Conservation (phyloP, 305 asterid genomes). For the Fraxinus greggii region DNA sequence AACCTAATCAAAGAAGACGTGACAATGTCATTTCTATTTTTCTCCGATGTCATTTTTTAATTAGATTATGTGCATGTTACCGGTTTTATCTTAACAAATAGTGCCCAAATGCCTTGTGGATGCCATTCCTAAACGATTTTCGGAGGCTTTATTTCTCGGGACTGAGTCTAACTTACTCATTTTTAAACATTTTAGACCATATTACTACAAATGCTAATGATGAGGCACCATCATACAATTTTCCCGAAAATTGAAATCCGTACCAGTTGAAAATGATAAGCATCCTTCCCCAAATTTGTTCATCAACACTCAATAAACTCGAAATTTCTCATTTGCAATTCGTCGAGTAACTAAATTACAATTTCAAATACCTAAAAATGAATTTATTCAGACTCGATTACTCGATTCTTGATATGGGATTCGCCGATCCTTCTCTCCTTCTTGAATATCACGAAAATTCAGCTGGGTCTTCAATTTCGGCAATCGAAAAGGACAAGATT, state of each 20-base stretch:
- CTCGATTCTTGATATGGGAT: conserved; percentile 46
- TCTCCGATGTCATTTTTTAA: too few relatives aligned
- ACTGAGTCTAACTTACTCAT: not conserved
- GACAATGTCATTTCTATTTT: too few relatives aligned
- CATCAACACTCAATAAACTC: not conserved
- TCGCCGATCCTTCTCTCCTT: conserved; percentile 36
- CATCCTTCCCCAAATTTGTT: not conserved
- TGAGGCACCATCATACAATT: too few relatives aligned
- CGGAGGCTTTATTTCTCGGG: not conserved
- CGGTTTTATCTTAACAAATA: too few relatives aligned
- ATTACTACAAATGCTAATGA: not conserved
- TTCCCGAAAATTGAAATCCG: not conserved
- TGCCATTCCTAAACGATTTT: not conserved
- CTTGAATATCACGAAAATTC: conserved; percentile 32
- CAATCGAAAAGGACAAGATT: conserved; percentile 20
- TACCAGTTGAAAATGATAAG: not conserved
- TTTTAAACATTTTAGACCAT: not conserved
- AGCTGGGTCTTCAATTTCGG: conserved; percentile 32
- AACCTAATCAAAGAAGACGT: not conserved
- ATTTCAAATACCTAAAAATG: conserved; percentile 23
- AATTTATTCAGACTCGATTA: conserved; percentile 43
- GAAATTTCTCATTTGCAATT: conserved; percentile 9
- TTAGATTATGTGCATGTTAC: too few relatives aligned
- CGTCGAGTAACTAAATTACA: not conserved
- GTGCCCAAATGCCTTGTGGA: not conserved